phyloP scores from a whole-genome alignment of 441 rosid species.

The Pelargonium myrrhifolium region DNA sequence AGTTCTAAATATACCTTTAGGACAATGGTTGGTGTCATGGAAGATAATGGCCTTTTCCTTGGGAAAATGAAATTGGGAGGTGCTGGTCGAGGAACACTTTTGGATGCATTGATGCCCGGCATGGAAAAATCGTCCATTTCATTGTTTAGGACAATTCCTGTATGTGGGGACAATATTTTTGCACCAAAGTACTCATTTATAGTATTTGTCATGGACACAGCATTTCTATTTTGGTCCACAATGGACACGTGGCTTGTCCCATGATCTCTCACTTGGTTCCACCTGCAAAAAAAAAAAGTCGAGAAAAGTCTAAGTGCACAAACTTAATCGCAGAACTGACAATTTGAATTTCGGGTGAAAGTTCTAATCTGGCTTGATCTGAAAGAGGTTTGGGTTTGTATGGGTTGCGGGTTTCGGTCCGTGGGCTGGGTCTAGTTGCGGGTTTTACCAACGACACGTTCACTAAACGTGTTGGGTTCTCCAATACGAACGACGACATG shows the following conservation, averaged over 20 bases:
- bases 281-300: no score
- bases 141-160: slow-evolving; percentile 50
- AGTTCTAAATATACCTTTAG: no score
- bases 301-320: no score
- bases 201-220: slow-evolving; percentile 50
- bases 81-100: slow-evolving; percentile 33
- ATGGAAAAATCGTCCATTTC: slow-evolving; percentile 65
- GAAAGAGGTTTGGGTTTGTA: no score
- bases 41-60: slow-evolving; percentile 52
- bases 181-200: slow-evolving; percentile 49
- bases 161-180: slow-evolving; percentile 37
- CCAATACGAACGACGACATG: no score
- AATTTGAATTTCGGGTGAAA: no score
- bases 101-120: slow-evolving; percentile 16
- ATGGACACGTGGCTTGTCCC: slow-evolving; percentile 55
- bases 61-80: slow-evolving; percentile 47
- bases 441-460: no score
- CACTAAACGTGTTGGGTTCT: no score
- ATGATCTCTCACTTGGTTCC: slow-evolving; percentile 49
- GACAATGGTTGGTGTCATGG: slow-evolving; percentile 55
- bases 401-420: no score
- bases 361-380: no score
- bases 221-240: slow-evolving; percentile 41
- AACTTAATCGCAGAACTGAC: no score
- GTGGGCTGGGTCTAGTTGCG: no score